These are phyloP conservation scores for Fusarium neocosmosporiellum DNA, from an alignment of 2,329 filamentous ascomycete species.

Conservation along the genomic window DNA sequence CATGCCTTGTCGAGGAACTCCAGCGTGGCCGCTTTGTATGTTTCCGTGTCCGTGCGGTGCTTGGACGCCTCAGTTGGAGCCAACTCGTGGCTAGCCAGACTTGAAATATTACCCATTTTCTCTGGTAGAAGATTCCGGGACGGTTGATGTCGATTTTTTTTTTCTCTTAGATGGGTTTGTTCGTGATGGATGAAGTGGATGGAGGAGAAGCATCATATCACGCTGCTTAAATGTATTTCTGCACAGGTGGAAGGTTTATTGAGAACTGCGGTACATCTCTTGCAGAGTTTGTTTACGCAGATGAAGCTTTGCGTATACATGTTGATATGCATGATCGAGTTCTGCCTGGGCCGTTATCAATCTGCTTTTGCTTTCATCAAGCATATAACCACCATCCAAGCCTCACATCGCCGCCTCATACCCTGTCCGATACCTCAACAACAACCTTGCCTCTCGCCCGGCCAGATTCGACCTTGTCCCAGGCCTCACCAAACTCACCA, in stretches of 20 bases:
- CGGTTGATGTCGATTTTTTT: background rate
- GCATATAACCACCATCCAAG: background rate
- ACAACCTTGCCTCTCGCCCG: slow-evolving; percentile 26
- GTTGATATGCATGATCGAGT: background rate
- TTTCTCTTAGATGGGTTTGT: background rate
- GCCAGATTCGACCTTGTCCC: slow-evolving; percentile 32
- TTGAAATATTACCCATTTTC: background rate
- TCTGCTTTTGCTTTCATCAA: background rate
- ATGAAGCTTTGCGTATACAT: background rate
- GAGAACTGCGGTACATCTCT: background rate
- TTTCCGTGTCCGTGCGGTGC: background rate
- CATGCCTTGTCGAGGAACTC: background rate
- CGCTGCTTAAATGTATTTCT: background rate
- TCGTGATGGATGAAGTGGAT: background rate
- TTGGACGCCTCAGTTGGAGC: background rate
- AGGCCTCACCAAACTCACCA: slow-evolving; percentile 18
- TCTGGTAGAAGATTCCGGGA: background rate
- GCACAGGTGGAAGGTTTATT: background rate
- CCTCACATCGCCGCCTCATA: background rate
- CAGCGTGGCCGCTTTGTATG: background rate
- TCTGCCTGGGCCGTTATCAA: background rate
- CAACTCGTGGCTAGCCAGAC: background rate
- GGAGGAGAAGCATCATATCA: background rate
- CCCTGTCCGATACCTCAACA: slow-evolving; percentile 8
- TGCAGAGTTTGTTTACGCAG: background rate